A percentile compares a stretch with the other conserved stretches of the same genome.
phyloP scores from a whole-genome alignment of 306 rosid genomes.

The Trifolium pratense region DNA sequence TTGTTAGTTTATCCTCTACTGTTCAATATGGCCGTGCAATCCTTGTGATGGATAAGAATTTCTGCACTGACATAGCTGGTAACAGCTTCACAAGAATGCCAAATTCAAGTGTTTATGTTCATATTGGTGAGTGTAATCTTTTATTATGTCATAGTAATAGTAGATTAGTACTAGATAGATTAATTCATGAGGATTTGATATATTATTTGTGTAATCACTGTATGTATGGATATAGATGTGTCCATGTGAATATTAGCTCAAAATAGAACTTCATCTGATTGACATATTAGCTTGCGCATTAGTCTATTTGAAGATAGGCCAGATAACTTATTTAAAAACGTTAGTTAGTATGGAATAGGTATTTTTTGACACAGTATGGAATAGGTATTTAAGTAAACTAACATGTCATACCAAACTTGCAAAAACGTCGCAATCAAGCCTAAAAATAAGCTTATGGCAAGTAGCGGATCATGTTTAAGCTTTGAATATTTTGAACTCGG shows the following conservation, averaged over 20 bases:
- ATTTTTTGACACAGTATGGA: too few species aligned
- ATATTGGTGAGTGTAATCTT: slow-evolving; percentile 67
- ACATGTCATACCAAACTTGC: neutral
- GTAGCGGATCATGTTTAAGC: neutral
- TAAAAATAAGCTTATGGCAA: neutral
- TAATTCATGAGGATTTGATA: neutral
- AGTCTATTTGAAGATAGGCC: neutral
- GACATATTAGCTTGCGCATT: neutral
- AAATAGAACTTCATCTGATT: neutral
- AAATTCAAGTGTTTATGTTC: slow-evolving; percentile 73
- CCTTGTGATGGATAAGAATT: slow-evolving; percentile 80
- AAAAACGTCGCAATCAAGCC: neutral
- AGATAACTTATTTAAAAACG: too few species aligned
- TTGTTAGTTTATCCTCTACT: slow-evolving; percentile 60
- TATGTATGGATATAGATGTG: slow-evolving; percentile 14
- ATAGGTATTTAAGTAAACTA: neutral
- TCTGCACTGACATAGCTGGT: slow-evolving; percentile 87
- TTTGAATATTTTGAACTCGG: too few species aligned
- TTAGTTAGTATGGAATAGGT: too few species aligned
- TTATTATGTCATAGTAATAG: neutral
- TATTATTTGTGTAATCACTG: slow-evolving; percentile 23
- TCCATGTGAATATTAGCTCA: neutral
- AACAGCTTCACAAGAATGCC: slow-evolving; percentile 68
- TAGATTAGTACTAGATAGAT: neutral
- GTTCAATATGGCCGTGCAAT: slow-evolving; percentile 68